A percentile compares a stretch with the other conserved stretches of the same genome.
phyloP scores from a whole-genome alignment of 148 eudicot species.

The Rhododendron henanense region DNA sequence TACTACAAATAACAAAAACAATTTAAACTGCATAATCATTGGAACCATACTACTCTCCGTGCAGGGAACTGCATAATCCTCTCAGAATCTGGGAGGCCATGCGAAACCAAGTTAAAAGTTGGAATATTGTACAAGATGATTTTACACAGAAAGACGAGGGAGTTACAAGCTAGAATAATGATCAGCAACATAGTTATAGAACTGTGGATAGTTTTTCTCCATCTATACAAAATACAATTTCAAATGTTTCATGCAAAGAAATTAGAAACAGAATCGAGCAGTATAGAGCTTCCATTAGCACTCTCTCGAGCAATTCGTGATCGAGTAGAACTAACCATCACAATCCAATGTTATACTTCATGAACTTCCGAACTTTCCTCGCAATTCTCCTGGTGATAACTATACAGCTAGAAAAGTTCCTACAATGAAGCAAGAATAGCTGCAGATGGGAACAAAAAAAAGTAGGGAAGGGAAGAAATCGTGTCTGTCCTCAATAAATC shows the following conservation, averaged over 20 bases:
- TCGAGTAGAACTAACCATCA: too few species aligned
- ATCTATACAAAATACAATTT: too few species aligned
- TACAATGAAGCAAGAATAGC: too few species aligned
- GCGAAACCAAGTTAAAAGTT: not conserved
- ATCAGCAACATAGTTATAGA: not conserved
- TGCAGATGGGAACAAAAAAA: too few species aligned
- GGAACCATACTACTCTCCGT: not conserved
- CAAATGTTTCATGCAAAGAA: too few species aligned
- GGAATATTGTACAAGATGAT: too few species aligned
- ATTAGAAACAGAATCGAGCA: too few species aligned
- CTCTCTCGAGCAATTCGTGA: too few species aligned
- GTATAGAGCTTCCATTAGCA: too few species aligned
- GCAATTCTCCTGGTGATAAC: not conserved
- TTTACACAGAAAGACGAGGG: not conserved
- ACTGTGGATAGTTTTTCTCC: not conserved
- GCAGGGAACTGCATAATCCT: not conserved
- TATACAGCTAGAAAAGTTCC: too few species aligned
- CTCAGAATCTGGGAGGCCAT: not conserved
- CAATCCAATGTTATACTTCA: not conserved
- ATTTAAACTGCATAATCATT: not conserved
- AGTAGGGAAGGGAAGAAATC: too few species aligned
- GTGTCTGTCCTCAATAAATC: too few species aligned
- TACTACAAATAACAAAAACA: not conserved
- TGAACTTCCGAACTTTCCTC: not conserved
- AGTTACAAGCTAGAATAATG: not conserved